Base-by-base conservation (phyloP, 2,329 filamentous ascomycete genomes). In the Cladorrhinum sp. region DNA sequence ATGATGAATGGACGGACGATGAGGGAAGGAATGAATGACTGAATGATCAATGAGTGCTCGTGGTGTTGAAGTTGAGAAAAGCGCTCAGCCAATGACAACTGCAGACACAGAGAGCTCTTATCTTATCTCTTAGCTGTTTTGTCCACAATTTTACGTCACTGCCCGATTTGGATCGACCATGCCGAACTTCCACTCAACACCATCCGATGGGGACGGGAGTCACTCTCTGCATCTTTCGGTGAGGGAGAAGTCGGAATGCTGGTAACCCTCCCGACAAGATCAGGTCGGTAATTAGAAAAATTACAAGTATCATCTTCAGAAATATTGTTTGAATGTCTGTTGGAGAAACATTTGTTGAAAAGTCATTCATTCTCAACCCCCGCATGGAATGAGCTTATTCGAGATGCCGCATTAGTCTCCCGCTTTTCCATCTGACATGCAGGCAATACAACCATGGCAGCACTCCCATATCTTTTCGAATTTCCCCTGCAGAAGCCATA, bases 401-500 rank as follows among this genome's bases (percentile, higher is more conserved):
- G 12, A 21, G 18, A 20, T 48, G 20, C 16, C 48, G 55, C 55
- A 57, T 57, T 51, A 50, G 56, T 26, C 33, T 55, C 46, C 52
- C 46, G 53, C 53, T 42, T 16, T 36, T 46, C 26, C 42, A 55
- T 33, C 30, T 24, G 36, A 56, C 36, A 33, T 42, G 39, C 36
- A 30, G 24, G 33, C 16, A 52, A 23, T 39, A 9, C 57, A 18
- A 46, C 42, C 42, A 46, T 46, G 42, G 16, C 42, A 46, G 18
- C 42, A 4, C 42, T 46, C 10, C n/a, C 57, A 56, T 62, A 64
- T 62, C 59, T 46, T 46, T 3, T 14, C 16, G 42, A 46, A 18
- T 46, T 21, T 46, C 42, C 42, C 42, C 42, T 46, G 42, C 42
- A 46, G 59, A 42, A 50, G 52, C 39, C 4, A 39, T 55, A n/a